These are phyloP conservation scores for Nemania diffusa DNA, from an alignment of 2,329 filamentous ascomycete species.

Conservation along the genomic window DNA sequence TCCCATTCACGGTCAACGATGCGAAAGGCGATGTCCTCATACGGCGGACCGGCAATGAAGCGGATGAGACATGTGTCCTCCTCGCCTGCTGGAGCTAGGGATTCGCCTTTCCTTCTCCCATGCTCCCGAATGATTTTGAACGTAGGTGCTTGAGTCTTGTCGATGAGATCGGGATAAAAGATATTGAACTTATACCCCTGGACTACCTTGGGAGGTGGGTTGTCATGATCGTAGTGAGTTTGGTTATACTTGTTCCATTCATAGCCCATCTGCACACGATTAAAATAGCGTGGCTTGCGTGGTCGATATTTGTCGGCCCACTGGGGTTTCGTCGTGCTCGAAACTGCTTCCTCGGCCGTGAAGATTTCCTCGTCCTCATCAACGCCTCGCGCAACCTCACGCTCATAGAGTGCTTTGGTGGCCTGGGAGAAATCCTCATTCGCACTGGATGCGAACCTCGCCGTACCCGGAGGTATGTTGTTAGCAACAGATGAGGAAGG, in stretches of 20 bases:
- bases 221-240: constrained; percentile 98
- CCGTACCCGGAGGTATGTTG: constrained; percentile 64
- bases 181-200: constrained; percentile 99
- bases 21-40: constrained; percentile 95
- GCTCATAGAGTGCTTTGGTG: constrained; percentile 88
- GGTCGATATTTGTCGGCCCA: constrained; percentile 89
- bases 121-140: constrained; percentile 96
- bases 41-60: constrained; percentile 94
- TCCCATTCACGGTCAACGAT: constrained; percentile 99
- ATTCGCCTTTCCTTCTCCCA: constrained; percentile 88
- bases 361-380: constrained; percentile 97
- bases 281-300: constrained; percentile 96
- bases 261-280: constrained; percentile 97
- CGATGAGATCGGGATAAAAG: constrained; percentile 96
- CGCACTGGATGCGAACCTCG: constrained; percentile 74
- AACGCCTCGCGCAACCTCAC: constrained; percentile 90
- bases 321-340: constrained; percentile 70
- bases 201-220: constrained; percentile 96
- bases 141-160: constrained; percentile 92
- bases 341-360: constrained; percentile 84
- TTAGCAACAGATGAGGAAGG: constrained; percentile 48
- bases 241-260: constrained; percentile 99
- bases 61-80: constrained; percentile 97
- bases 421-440: constrained; percentile 87
- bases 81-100: constrained; percentile 91